Evolutionary conservation across 2,329 filamentous ascomycete species (phyloP), one percentile per base, ranked within the genome.

Genomic region (Cadophora gregata): DNA sequence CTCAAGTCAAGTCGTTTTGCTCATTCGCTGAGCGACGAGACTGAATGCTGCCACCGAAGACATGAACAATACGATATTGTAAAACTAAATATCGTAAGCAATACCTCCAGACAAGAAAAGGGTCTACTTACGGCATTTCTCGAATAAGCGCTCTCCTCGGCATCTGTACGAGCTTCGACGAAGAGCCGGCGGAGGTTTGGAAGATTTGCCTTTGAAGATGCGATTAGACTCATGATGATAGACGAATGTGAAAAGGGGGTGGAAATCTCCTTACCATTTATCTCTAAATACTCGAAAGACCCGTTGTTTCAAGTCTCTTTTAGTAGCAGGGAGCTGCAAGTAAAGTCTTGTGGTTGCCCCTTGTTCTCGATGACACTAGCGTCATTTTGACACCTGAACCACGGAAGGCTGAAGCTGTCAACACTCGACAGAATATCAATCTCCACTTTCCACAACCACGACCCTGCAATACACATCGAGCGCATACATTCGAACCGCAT

Each of bases 181-280:
- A 99, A 98, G 67, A 99, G 89, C 16, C 96, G 91, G 60, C 96
- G 90, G n/a, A 99, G 86, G 77, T 99, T 98, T 42, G 96, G 96
- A 62, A 98, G 88, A 77, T 89, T 94, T 47, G 91, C 91, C 82
- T 78, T 68, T 29, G 69, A 72, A 62, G 67, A 72, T 56, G 70
- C 58, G 47, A 71, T 75, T 38, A 71, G 71, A 69, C 67, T 67
- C 69, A 72, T 73, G 50, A 47, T 56, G 29, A 62, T 51, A 16
- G 53, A 65, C 64, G 19, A 64, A 12, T 36, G 58, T 62, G 59
- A 36, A 27, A 69, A 59, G 62, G 31, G 21, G 55, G 51, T 51
- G 55, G 25, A 48, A 6, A 3, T 21, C 36, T 36, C 7, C 63
- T 70, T 70, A 74, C 72, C 73, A 74, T 75, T 65, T 24, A 38